Base-by-base conservation (phyloP, 208 protist genomes). In the Trypanosoma rangeli region DNA sequence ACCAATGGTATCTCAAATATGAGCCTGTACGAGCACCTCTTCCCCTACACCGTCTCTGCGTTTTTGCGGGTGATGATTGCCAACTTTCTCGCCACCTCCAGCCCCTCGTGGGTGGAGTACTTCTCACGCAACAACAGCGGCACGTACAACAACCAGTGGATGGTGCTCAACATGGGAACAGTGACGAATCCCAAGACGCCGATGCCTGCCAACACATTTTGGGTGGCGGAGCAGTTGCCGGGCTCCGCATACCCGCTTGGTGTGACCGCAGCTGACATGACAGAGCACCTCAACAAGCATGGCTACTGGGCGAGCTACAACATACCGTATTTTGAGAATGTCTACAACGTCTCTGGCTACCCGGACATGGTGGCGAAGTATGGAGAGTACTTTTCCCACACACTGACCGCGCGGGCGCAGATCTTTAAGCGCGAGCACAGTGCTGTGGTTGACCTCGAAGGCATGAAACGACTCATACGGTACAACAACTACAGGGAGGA, bases 71-170 rank as follows among this genome's bases (percentile, higher is more conserved):
- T 80, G 33, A 87, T 90, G 67, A 57, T 86, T 52, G 87, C 89
- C 18, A 90, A 93, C 62, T 68, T 79, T 28, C 64, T 93, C 29
- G 76, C 89, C 28, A 64, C 50, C 28, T 58, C 70, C 29, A 76
- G 70, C 31, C 53, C 81, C 28, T 67, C 89, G 37, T 98, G 90
- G 85, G 61, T 80, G 12, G 35, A 82, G 33, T 61, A 85, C 18
- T 96, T 97, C 74, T 46, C 63, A 2, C 68, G 53, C 12, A 66
- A 95, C 28, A 98, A 97, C 78, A 88, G 78, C 39, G 96, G 96
- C 9, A 97, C 94, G 18, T 97, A 97, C 65, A 97, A 97, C 73
- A 97, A 94, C 67, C 93, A 97, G 73, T 98, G 83, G 73, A 87
- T 98, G 60, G 73, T 97, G 24, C n/a, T 98, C 3, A 83, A 97